phyloP scores from a whole-genome alignment of 805 yeast genomes.

The Starmerella scarabaei region DNA sequence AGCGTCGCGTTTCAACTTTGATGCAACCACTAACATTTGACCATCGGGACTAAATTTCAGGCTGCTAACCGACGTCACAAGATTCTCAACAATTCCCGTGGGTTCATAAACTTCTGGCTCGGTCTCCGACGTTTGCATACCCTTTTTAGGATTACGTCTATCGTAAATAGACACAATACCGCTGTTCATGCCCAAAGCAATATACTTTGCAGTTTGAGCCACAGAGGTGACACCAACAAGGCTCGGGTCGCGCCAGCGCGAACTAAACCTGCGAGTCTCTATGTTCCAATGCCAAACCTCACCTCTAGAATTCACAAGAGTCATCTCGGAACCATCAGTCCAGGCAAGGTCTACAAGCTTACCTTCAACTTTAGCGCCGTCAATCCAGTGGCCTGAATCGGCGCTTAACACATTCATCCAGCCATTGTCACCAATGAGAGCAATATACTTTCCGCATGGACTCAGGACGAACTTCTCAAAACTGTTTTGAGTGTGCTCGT shows the following conservation, averaged over 20 bases:
- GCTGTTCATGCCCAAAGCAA: constrained; percentile 77
- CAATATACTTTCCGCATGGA: constrained; percentile 58
- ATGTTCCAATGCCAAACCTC: constrained; percentile 80
- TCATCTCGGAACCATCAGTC: constrained; percentile 34
- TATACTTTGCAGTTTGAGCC: constrained; percentile 65
- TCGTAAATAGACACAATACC: constrained; percentile 88
- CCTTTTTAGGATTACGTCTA: constrained; percentile 27
- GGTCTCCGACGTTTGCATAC: constrained; percentile 22
- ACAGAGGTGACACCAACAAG: constrained; percentile 74
- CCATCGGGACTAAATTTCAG: constrained; percentile 75
- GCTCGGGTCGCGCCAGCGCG: constrained; percentile 74
- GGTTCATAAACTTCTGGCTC: constrained; percentile 36
- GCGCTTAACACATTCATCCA: constrained; percentile 78
- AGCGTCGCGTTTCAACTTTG: constrained; percentile 75
- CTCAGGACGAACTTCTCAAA: constrained; percentile 71
- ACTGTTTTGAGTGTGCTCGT: constrained; percentile 65
- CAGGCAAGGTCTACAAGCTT: constrained; percentile 70
- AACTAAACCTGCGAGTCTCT: constrained; percentile 36
- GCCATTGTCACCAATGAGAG: constrained; percentile 73
- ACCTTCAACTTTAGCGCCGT: constrained; percentile 84
- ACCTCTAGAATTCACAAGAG: constrained; percentile 63
- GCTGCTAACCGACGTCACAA: constrained; percentile 67
- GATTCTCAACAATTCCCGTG: constrained; percentile 53
- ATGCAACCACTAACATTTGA: constrained; percentile 73
- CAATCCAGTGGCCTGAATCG: constrained; percentile 69